A percentile compares a stretch with the other conserved stretches of the same genome.
Evolutionary conservation across 768 basidiomycete species (phyloP).

Genomic region (Mycena rosella): DNA sequence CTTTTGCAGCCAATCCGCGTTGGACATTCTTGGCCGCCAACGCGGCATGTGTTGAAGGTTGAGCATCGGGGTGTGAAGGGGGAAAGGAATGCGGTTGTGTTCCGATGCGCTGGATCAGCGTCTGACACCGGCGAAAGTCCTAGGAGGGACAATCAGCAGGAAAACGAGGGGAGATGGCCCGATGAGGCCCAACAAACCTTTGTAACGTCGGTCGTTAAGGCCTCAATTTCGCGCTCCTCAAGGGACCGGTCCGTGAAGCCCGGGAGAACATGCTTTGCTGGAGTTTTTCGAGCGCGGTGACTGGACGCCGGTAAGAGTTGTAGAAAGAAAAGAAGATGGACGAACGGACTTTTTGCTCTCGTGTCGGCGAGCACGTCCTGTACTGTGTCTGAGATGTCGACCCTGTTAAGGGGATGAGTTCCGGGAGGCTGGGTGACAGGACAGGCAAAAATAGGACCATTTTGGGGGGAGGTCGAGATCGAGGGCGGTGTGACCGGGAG

Average conservation of each 20-base stretch:
- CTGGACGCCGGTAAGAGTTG: conserved; percentile 57
- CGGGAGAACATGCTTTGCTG: conserved; percentile 97
- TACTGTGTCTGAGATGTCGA: conserved; percentile 92
- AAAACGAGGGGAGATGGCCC: conserved; percentile 51
- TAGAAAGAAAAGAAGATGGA: conserved; percentile 32
- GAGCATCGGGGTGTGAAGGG: conserved; percentile 58
- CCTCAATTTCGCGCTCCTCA: conserved; percentile 95
- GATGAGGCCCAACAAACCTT: conserved; percentile 69
- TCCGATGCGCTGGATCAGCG: conserved; percentile 83
- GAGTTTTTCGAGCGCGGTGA: conserved; percentile 90
- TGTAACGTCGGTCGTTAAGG: conserved; percentile 88
- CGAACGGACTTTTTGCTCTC: conserved; percentile 80
- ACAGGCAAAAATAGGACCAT: conserved; percentile 68
- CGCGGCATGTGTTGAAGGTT: conserved; percentile 61
- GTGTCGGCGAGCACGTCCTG: conserved; percentile 79
- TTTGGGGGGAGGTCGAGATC: conserved; percentile 83
- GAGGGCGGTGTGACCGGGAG: conserved; percentile 59
- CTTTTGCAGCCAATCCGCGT: conserved; percentile 93
- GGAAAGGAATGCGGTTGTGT: conserved; percentile 74
- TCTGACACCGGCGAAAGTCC: conserved; percentile 76
- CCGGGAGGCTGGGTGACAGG: conserved; percentile 37
- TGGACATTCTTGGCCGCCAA: conserved; percentile 94
- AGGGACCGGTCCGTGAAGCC: conserved; percentile 95
- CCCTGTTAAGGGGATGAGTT: conserved; percentile 65
- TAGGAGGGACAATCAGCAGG: conserved; percentile 44